phyloP scores from a whole-genome alignment of 306 rosid species.

The Castanospermum australe region DNA sequence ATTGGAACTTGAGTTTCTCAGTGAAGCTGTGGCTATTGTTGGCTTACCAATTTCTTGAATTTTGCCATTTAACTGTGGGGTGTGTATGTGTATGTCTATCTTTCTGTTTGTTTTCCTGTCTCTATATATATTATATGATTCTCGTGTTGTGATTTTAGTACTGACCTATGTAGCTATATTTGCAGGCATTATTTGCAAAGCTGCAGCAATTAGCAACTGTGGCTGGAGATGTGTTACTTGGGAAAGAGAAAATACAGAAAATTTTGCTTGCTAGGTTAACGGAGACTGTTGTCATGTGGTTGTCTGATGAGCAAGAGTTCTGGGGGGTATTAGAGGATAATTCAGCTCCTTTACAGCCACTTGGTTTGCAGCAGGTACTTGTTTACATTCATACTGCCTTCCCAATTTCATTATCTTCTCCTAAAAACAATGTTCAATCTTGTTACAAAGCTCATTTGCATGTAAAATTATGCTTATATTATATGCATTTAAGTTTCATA shows the following conservation, averaged over 20 bases:
- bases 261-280: constrained; percentile 94
- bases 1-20: constrained; percentile 16
- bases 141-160: constrained; percentile 16
- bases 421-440: neutral
- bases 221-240: constrained; percentile 93
- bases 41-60: neutral
- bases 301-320: constrained; percentile 95
- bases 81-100: neutral
- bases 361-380: constrained; percentile 89
- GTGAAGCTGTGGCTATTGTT: neutral
- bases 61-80: neutral
- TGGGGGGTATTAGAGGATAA: constrained; percentile 84
- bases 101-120: neutral
- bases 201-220: constrained; percentile 90
- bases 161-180: constrained; percentile 26
- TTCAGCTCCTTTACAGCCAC: constrained; percentile 66
- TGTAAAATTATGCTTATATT: neutral
- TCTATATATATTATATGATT: neutral
- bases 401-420: neutral
- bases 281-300: constrained; percentile 96
- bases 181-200: constrained; percentile 90
- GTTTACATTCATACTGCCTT: constrained; percentile 12
- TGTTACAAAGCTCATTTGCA: neutral
- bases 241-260: constrained; percentile 90
- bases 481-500: neutral